Percentiles rank a stretch among this genome's conserved stretches.
Conservation (phyloP, 2,329 filamentous ascomycete genomes). For the Dactylellina haptotyla region DNA sequence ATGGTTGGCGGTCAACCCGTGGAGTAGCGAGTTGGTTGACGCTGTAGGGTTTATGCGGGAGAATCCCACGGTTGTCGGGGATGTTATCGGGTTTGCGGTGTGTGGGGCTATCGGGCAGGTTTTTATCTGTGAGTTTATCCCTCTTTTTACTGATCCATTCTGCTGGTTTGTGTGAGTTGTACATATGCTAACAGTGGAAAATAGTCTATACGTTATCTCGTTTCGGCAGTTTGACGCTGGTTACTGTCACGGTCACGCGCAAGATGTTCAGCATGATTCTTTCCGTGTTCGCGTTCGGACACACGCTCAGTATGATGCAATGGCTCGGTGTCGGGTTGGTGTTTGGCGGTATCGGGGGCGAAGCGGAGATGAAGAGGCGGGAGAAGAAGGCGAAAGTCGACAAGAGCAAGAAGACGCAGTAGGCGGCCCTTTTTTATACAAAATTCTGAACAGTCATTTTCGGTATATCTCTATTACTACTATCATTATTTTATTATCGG, state of each 20-base stretch:
- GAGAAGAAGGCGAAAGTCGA: slow-evolving; percentile 85
- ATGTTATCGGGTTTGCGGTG: slow-evolving; percentile 87
- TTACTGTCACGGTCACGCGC: slow-evolving; percentile 94
- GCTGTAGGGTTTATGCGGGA: slow-evolving; percentile 82
- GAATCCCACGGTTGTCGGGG: slow-evolving; percentile 83
- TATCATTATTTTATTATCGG: too few species aligned
- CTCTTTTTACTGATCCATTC: too few species aligned
- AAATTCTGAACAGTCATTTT: not conserved
- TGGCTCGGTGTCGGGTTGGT: slow-evolving; percentile 92
- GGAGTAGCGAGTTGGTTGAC: slow-evolving; percentile 80
- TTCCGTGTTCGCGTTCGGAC: slow-evolving; percentile 93
- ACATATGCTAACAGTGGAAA: slow-evolving; percentile 1
- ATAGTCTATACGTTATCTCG: slow-evolving; percentile 87
- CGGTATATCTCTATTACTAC: too few species aligned
- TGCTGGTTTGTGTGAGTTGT: too few species aligned
- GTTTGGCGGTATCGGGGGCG: slow-evolving; percentile 93
- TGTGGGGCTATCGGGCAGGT: slow-evolving; percentile 94
- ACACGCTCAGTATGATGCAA: slow-evolving; percentile 85
- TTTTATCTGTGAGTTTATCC: slow-evolving; percentile 77
- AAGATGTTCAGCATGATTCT: slow-evolving; percentile 99
- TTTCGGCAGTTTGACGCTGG: slow-evolving; percentile 89
- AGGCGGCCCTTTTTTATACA: not conserved
- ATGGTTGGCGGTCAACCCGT: slow-evolving; percentile 82
- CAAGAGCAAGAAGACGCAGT: slow-evolving; percentile 65
- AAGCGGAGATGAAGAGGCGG: slow-evolving; percentile 79